Base-by-base conservation (phyloP, 225 moss, liverwort and hornwort species). In the Lunularia cruciata region DNA sequence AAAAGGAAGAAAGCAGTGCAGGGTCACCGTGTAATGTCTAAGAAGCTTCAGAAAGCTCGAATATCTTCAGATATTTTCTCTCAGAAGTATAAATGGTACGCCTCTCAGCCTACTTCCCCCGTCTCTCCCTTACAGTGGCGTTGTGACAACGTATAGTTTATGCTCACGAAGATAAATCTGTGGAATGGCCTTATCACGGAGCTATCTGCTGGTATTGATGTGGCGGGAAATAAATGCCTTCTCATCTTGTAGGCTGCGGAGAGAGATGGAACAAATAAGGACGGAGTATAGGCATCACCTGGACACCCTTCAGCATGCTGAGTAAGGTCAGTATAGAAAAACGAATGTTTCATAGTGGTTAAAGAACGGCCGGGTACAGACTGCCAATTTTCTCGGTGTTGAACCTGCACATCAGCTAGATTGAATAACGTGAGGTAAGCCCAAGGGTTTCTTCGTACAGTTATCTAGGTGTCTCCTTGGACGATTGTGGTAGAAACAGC, bases 41-140 rank as follows among this genome's bases (percentile, higher is more conserved):
- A 58, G 63, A 95, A 95, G 75, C 92, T 95, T 56, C 82, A 87
- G 9, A 90, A 88, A 72, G 79, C 85, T 75, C 85, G 90, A 28
- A 75, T 36, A 19, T 51, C 27, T 19, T 33, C 61, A 28, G 66
- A 71, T 43, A 46, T 18, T 4, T 63, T 70, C 35, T 59, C 56
- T 65, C 70, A 62, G 33, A 75, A 60, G 54, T 53, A 49, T 45
- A 66, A 73, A 36, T 47, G 69, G 81, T 76, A 60, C 15, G 57
- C 6, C 11, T 30, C 19, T 22, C 4, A 23, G 6, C 25, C 4
- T 15, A 3, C 19, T 45, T 18, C 28, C 20, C 2, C 10, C 35
- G 15, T 36, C 2, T 14, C 28, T 40, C 20, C 10, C 23, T n/a
- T 12, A 2, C 25, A 6, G 6, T 30, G 35, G 1, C 40, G 11